These are phyloP conservation scores for Ilex aquifolium DNA, from an alignment of 257 asterid species.

Conservation along the genomic window DNA sequence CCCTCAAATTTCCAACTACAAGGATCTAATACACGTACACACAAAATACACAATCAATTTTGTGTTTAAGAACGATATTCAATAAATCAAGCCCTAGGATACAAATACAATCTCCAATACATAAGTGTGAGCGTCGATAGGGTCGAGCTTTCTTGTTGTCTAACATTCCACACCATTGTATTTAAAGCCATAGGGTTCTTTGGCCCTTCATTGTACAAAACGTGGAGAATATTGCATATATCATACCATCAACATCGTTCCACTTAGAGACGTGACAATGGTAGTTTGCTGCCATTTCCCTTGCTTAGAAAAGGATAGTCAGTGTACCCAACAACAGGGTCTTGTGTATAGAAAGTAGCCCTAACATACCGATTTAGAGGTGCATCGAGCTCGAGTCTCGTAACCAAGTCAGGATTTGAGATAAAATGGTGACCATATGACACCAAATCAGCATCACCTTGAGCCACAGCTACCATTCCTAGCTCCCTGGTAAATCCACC, in stretches of 20 bases:
- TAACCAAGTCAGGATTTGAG: conserved; percentile 62
- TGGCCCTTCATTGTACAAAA: no score
- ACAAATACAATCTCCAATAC: no score
- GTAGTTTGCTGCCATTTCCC: conserved; percentile 6
- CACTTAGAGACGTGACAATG: conserved; percentile 24
- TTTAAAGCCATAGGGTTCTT: no score
- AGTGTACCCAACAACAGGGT: conserved; percentile 61
- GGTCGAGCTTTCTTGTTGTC: no score
- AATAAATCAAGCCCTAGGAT: no score
- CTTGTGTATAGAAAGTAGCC: conserved; percentile 59
- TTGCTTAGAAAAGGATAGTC: conserved; percentile 50
- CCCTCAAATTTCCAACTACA: no score
- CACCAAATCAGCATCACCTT: conserved; percentile 55
- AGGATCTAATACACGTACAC: no score
- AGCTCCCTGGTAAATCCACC: conserved; percentile 66
- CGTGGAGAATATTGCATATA: neutral
- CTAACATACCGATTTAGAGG: conserved; percentile 46
- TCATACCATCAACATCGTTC: no score
- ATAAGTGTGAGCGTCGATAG: no score
- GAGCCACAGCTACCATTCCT: conserved; percentile 52
- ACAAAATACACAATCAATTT: no score
- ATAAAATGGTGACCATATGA: conserved; percentile 56
- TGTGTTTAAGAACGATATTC: no score
- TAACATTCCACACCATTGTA: no score
- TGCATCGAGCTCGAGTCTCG: conserved; percentile 43